These are phyloP conservation scores for Ceratobasidium sp. DNA, from an alignment of 1,284 basidiomycete genomes.

Conservation along the genomic window DNA sequence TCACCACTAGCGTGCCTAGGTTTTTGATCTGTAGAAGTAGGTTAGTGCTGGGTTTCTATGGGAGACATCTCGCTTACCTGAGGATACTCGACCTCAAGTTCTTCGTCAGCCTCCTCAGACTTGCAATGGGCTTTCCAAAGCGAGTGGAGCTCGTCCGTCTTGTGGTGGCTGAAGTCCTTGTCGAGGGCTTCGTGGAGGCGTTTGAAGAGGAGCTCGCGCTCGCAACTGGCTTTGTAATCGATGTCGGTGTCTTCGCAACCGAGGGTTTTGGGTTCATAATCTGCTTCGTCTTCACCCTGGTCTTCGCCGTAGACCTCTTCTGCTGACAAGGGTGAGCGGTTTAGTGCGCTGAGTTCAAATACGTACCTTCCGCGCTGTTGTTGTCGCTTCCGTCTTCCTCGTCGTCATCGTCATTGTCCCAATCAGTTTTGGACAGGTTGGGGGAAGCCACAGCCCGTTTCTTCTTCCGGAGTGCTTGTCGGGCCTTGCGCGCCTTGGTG, in stretches of 20 bases:
- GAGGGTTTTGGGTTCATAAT: background rate
- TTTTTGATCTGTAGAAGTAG: too few species aligned
- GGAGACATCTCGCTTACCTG: background rate
- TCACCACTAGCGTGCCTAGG: too few species aligned
- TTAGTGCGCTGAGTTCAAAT: background rate
- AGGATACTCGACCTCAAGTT: constrained; percentile 3
- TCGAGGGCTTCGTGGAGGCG: background rate
- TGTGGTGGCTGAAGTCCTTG: background rate
- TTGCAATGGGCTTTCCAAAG: background rate
- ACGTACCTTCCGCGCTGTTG: background rate
- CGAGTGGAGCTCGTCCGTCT: background rate
- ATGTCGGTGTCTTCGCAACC: background rate
- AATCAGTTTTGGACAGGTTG: background rate
- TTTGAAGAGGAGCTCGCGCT: background rate
- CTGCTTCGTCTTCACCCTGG: background rate
- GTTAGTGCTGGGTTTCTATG: too few species aligned
- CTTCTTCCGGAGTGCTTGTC: background rate
- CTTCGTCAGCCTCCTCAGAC: background rate
- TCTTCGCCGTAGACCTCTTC: background rate
- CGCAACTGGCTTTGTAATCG: background rate
- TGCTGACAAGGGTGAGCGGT: background rate
- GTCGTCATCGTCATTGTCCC: background rate
- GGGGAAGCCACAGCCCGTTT: background rate
- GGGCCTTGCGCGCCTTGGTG: background rate
- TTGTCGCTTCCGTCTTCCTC: background rate